A percentile compares a stretch with the other conserved stretches of the same genome.
phyloP scores from a whole-genome alignment of 2,329 filamentous ascomycete species.

The Fusarium penzigii region DNA sequence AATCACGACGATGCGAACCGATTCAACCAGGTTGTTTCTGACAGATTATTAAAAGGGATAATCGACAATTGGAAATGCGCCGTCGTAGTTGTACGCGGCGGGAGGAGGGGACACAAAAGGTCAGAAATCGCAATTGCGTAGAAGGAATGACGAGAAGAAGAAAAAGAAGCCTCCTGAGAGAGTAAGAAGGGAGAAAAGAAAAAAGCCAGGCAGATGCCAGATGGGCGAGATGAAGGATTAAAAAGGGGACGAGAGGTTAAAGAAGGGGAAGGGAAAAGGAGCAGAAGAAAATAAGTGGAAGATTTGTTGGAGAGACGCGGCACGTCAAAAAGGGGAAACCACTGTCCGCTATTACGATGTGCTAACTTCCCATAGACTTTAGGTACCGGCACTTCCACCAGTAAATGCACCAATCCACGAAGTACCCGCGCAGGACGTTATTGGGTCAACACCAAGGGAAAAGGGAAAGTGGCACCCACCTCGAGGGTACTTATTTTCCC shows the following conservation, averaged over 20 bases:
- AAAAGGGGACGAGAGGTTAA: slow-evolving; percentile 22
- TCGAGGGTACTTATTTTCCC: slow-evolving; percentile 1
- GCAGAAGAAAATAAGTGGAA: slow-evolving; percentile 25
- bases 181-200: slow-evolving; percentile 17
- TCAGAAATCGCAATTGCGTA: slow-evolving; percentile 18
- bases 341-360: slow-evolving; percentile 25
- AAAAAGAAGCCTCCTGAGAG: slow-evolving; percentile 25
- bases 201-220: slow-evolving; percentile 21
- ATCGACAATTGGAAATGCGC: not conserved
- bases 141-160: slow-evolving; percentile 42
- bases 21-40: slow-evolving; percentile 4
- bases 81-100: slow-evolving; percentile 16
- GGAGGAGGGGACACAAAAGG: slow-evolving; percentile 27
- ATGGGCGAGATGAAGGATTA: slow-evolving; percentile 25
- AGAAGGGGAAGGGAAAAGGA: slow-evolving; percentile 33
- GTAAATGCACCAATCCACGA: not conserved
- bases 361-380: slow-evolving; percentile 10
- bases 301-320: slow-evolving; percentile 24
- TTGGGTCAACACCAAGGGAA: not conserved
- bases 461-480: slow-evolving; percentile 27
- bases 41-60: not conserved
- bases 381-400: slow-evolving; percentile 5
- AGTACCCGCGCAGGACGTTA: too few relatives aligned
- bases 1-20: slow-evolving; percentile 11
- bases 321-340: slow-evolving; percentile 42